These are phyloP conservation scores for Leptomonas pyrrhocoris DNA, from an alignment of 208 protist species.

Conservation along the genomic window DNA sequence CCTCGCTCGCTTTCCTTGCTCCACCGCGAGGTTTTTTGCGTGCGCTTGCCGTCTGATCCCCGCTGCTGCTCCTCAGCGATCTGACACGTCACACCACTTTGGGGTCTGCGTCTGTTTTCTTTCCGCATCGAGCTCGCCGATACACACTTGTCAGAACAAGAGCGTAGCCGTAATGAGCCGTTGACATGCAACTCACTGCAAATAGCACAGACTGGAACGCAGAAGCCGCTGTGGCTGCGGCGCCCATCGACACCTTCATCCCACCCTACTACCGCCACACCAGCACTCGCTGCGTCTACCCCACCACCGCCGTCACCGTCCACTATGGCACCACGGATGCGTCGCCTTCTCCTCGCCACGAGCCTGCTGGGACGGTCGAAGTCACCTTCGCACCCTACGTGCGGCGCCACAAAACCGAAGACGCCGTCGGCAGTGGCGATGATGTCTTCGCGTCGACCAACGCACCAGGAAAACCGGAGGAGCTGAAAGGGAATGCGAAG, in stretches of 20 bases:
- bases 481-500: conserved; percentile 33
- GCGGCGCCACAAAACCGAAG: conserved; percentile 20
- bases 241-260: conserved; percentile 35
- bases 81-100: no score
- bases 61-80: no score
- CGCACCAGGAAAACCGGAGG: conserved; percentile 12
- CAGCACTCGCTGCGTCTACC: conserved; percentile 8
- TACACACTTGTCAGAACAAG: no score
- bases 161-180: no score
- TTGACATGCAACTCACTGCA: background rate
- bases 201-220: background rate
- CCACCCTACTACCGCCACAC: conserved; percentile 31
- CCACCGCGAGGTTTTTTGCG: no score
- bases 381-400: conserved; percentile 18
- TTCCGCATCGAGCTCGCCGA: no score
- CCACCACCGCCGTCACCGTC: conserved; percentile 14
- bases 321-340: conserved; percentile 12
- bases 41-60: no score
- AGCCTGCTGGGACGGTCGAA: conserved; percentile 3
- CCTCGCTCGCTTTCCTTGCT: no score
- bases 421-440: conserved; percentile 14
- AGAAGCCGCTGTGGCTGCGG: background rate
- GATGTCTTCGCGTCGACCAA: background rate
- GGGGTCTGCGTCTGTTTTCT: no score
- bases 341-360: background rate